Percentiles rank a stretch among this genome's conserved stretches.
Evolutionary conservation across 805 yeast genomes (phyloP).

Genomic region (Lipomyces sp.): DNA sequence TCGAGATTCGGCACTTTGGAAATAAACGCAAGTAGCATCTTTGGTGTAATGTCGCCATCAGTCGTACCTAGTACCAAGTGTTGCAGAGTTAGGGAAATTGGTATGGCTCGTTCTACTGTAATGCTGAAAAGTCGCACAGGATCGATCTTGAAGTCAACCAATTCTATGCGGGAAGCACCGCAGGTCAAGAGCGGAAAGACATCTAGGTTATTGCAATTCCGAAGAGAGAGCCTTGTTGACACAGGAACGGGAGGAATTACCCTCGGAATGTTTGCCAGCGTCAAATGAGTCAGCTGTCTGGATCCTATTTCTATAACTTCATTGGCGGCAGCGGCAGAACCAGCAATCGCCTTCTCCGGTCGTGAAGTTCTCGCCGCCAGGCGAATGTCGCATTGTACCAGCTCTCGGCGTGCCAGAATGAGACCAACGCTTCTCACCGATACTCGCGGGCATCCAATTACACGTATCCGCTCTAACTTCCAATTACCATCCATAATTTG

Average conservation of each 20-base stretch:
- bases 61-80: neutral
- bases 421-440: neutral
- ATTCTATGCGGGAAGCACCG: neutral
- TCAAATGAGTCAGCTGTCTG: neutral
- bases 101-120: neutral
- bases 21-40: neutral
- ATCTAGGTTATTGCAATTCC: slow-evolving; percentile 3
- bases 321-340: neutral
- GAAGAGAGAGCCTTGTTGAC: neutral
- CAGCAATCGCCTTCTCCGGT: slow-evolving; percentile 1
- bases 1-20: neutral
- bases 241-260: slow-evolving; percentile 6
- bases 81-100: neutral
- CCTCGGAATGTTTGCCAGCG: slow-evolving; percentile 3
- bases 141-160: slow-evolving; percentile 9
- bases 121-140: neutral
- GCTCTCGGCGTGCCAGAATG: slow-evolving; percentile 3
- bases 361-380: neutral
- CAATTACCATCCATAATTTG: slow-evolving; percentile 3
- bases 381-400: slow-evolving; percentile 3
- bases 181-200: slow-evolving; percentile 4
- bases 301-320: slow-evolving; percentile 1
- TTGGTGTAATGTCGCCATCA: neutral
- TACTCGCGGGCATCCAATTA: slow-evolving; percentile 3
- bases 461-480: slow-evolving; percentile 6